These are phyloP conservation scores for peach (Prunus persica) DNA, from an alignment of 306 rosid genomes.

Conservation along the genomic window Prunus_persica_NCBIv2 NC_034013.1:10260501-10261000, in stretches of 20 bases:
- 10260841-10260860: neutral
- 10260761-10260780: slow-evolving; percentile 30
- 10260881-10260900: too few relatives aligned
- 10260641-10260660: neutral
- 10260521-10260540: slow-evolving; percentile 96
- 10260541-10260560: slow-evolving; percentile 99
- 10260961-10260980: too few relatives aligned
- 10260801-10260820: neutral
- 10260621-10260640: slow-evolving; percentile 48
- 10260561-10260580: slow-evolving; percentile 90
- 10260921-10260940: too few relatives aligned
- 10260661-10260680: neutral
- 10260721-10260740: slow-evolving; percentile 37
- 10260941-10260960: too few relatives aligned
- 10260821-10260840: neutral
- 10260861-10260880: too few relatives aligned
- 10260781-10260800: slow-evolving; percentile 12
- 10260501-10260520: slow-evolving; percentile 59
- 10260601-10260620: slow-evolving; percentile 81
- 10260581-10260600: slow-evolving; percentile 93
- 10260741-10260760: slow-evolving; percentile 35
- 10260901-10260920: too few relatives aligned
- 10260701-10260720: slow-evolving; percentile 19
- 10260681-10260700: slow-evolving; percentile 7
- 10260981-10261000: neutral